Conservation (phyloP, 2,329 filamentous ascomycete genomes). For the Pyrenophora tritici-repentis region DNA sequence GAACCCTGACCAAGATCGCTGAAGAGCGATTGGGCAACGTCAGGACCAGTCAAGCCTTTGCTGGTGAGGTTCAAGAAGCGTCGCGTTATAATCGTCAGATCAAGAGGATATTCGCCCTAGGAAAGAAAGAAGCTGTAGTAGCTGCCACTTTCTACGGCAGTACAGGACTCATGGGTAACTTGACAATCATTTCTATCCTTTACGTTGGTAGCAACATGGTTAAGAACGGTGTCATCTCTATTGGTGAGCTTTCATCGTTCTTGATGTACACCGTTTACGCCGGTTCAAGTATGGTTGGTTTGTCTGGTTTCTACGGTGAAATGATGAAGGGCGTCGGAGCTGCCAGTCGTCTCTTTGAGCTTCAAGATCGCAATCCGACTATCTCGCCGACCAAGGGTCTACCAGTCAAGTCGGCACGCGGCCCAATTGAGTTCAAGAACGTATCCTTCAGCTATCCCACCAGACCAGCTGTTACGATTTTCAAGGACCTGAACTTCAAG, state of each 20-base stretch:
- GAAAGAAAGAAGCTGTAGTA: slow-evolving; percentile 83
- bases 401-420: slow-evolving; percentile 81
- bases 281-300: slow-evolving; percentile 84
- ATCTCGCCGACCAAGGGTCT: slow-evolving; percentile 85
- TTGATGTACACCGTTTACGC: slow-evolving; percentile 96
- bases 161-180: slow-evolving; percentile 91
- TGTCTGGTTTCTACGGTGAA: slow-evolving; percentile 96
- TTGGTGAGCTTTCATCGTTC: slow-evolving; percentile 93
- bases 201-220: slow-evolving; percentile 92
- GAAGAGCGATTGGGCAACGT: slow-evolving; percentile 98
- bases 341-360: slow-evolving; percentile 92
- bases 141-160: slow-evolving; percentile 87
- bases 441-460: slow-evolving; percentile 93
- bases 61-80: slow-evolving; percentile 88
- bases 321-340: slow-evolving; percentile 99
- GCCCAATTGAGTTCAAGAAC: slow-evolving; percentile 84
- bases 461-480: slow-evolving; percentile 87
- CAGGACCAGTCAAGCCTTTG: slow-evolving; percentile 94
- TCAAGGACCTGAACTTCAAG: slow-evolving; percentile 84
- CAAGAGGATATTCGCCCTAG: slow-evolving; percentile 87
- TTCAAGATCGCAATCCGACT: slow-evolving; percentile 85
- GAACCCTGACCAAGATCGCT: slow-evolving; percentile 92
- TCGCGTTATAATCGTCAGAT: slow-evolving; percentile 90
- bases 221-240: slow-evolving; percentile 79
- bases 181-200: slow-evolving; percentile 90